Conservation (phyloP, 768 basidiomycete genomes). For the Pholiota conissans region DNA sequence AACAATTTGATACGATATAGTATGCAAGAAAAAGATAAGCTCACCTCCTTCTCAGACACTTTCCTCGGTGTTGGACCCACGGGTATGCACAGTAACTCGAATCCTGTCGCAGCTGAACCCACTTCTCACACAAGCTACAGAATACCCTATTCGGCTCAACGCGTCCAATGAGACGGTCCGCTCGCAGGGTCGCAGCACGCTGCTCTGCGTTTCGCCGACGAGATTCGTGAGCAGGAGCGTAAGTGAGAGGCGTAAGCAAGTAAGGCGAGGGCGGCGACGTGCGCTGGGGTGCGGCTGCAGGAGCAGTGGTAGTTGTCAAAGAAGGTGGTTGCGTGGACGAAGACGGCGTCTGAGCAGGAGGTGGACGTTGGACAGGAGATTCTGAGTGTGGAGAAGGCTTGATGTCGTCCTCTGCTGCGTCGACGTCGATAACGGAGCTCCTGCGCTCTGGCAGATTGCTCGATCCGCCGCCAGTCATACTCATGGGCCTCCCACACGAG, state of each 20-base stretch:
- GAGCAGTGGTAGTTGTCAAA: background rate
- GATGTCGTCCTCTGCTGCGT: too few relatives aligned
- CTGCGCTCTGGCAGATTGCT: too few relatives aligned
- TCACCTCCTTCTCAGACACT: slow-evolving; percentile 73
- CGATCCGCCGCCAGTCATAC: background rate
- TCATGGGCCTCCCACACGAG: slow-evolving; percentile 37
- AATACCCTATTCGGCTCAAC: slow-evolving; percentile 79
- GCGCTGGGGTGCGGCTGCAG: background rate
- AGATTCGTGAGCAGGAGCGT: slow-evolving; percentile 61
- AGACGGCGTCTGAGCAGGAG: too few relatives aligned
- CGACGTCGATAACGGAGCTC: too few relatives aligned
- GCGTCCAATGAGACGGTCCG: slow-evolving; percentile 62
- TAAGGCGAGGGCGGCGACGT: slow-evolving; percentile 22
- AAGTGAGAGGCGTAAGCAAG: slow-evolving; percentile 58
- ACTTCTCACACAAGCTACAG: slow-evolving; percentile 74
- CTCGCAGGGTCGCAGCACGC: slow-evolving; percentile 67
- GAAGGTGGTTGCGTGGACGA: background rate
- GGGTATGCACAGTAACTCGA: slow-evolving; percentile 80
- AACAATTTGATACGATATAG: too few relatives aligned
- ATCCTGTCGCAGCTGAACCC: slow-evolving; percentile 82
- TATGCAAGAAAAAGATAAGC: slow-evolving; percentile 29
- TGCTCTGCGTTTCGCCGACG: slow-evolving; percentile 78
- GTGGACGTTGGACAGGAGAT: too few relatives aligned
- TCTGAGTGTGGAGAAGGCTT: too few relatives aligned
- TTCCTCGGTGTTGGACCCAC: slow-evolving; percentile 76